A percentile compares a stretch with the other conserved stretches of the same genome.
phyloP scores from a whole-genome alignment of 257 asterid genomes.

The Solanum bukasovii region DNA sequence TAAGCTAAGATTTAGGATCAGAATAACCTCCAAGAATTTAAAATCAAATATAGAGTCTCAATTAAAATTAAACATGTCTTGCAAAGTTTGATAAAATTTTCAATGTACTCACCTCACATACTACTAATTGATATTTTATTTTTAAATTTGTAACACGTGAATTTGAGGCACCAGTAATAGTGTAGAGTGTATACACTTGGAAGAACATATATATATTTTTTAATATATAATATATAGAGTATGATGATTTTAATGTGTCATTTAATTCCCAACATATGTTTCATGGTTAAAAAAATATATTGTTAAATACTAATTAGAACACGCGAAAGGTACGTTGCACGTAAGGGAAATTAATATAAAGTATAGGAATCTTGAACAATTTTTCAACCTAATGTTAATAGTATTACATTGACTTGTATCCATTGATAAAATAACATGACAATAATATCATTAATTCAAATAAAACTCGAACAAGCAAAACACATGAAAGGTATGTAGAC shows the following conservation, averaged over 20 bases:
- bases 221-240: too few relatives aligned
- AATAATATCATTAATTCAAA: neutral
- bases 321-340: neutral
- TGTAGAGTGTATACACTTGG: neutral
- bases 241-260: too few relatives aligned
- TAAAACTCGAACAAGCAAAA: neutral
- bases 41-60: too few relatives aligned
- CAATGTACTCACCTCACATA: neutral
- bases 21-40: too few relatives aligned
- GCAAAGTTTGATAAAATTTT: too few relatives aligned
- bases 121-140: neutral
- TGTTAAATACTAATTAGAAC: neutral
- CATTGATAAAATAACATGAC: neutral
- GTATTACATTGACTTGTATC: neutral
- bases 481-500: neutral
- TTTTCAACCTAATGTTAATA: neutral
- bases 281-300: neutral
- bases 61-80: too few relatives aligned
- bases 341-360: neutral
- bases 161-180: neutral
- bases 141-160: neutral
- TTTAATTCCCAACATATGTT: neutral
- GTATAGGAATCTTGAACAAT: neutral
- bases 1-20: too few relatives aligned
- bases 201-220: neutral